A percentile compares a stretch with the other conserved stretches of the same genome.
Conservation (phyloP, 352 stramenopile species). For the Pythium aristosporum region DNA sequence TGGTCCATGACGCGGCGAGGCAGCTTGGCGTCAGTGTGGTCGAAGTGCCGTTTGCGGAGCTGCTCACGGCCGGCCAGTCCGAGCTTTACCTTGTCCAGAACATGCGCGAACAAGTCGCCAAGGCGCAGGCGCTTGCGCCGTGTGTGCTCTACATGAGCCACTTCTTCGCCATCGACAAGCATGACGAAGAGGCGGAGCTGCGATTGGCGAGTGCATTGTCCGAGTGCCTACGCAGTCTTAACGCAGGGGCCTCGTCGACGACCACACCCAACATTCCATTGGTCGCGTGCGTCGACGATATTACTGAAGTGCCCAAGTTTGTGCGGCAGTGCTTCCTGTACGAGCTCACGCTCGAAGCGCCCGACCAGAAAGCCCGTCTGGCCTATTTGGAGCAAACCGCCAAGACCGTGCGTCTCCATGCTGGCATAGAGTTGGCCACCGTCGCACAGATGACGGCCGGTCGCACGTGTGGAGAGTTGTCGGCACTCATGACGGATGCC, state of each 20-base stretch:
- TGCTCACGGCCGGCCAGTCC: slow-evolving; percentile 54
- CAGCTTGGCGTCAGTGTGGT: slow-evolving; percentile 65
- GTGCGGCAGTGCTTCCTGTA: slow-evolving; percentile 83
- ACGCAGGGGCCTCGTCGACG: slow-evolving; percentile 16
- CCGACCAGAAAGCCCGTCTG: slow-evolving; percentile 50
- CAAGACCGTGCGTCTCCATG: slow-evolving; percentile 34
- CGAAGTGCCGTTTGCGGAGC: slow-evolving; percentile 76
- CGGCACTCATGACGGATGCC: slow-evolving; percentile 62
- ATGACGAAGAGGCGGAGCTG: slow-evolving; percentile 74
- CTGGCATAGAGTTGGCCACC: slow-evolving; percentile 53
- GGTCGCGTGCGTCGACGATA: slow-evolving; percentile 76
- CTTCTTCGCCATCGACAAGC: slow-evolving; percentile 75
- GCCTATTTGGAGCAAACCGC: slow-evolving; percentile 55
- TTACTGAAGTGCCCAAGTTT: slow-evolving; percentile 76
- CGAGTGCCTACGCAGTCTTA: slow-evolving; percentile 66
- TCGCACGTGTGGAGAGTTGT: slow-evolving; percentile 72
- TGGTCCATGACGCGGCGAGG: slow-evolving; percentile 70
- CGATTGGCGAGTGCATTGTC: slow-evolving; percentile 59
- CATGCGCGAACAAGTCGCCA: slow-evolving; percentile 63
- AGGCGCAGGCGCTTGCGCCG: slow-evolving; percentile 60
- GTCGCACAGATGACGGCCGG: slow-evolving; percentile 70
- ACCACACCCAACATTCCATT: slow-evolving; percentile 57
- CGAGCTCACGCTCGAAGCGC: slow-evolving; percentile 63
- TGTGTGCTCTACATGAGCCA: slow-evolving; percentile 83
- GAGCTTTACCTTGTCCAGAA: slow-evolving; percentile 78